A percentile compares a stretch with the other conserved stretches of the same genome.
These are phyloP conservation scores for Serendipita sp. DNA, from an alignment of 768 basidiomycete species.

Conservation along the genomic window DNA sequence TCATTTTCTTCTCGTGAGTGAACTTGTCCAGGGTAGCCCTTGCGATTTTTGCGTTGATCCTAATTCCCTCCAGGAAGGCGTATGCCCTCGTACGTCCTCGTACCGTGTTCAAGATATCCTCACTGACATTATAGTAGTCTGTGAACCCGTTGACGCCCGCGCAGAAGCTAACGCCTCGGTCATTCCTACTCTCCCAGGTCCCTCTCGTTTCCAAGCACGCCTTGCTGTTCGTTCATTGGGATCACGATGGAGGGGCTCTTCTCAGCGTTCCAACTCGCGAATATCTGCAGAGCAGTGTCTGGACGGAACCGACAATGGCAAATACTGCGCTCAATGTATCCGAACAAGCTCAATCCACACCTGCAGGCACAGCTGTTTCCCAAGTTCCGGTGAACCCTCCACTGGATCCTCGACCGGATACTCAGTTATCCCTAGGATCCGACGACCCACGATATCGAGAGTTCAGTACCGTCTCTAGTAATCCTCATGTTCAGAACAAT, in stretches of 20 bases:
- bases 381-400: slow-evolving; percentile 11
- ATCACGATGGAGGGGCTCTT: slow-evolving; percentile 61
- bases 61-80: slow-evolving; percentile 29
- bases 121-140: background rate
- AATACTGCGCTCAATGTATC: background rate
- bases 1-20: slow-evolving; percentile 44
- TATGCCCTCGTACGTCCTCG: slow-evolving; percentile 37
- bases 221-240: slow-evolving; percentile 70
- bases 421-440: slow-evolving; percentile 4
- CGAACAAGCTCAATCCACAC: background rate
- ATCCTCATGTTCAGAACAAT: background rate
- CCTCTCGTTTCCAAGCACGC: slow-evolving; percentile 55
- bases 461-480: background rate
- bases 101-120: background rate
- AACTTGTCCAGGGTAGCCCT: background rate
- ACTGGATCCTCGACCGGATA: background rate
- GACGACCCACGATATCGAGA: slow-evolving; percentile 6
- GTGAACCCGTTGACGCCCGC: slow-evolving; percentile 38
- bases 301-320: slow-evolving; percentile 32
- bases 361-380: slow-evolving; percentile 7
- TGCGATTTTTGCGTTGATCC: background rate
- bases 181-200: slow-evolving; percentile 59
- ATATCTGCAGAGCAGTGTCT: slow-evolving; percentile 73
- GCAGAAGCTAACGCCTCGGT: slow-evolving; percentile 39
- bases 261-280: slow-evolving; percentile 69